phyloP scores from a whole-genome alignment of 176 grass and related monocot species.

The Cenchrus americanus region DNA sequence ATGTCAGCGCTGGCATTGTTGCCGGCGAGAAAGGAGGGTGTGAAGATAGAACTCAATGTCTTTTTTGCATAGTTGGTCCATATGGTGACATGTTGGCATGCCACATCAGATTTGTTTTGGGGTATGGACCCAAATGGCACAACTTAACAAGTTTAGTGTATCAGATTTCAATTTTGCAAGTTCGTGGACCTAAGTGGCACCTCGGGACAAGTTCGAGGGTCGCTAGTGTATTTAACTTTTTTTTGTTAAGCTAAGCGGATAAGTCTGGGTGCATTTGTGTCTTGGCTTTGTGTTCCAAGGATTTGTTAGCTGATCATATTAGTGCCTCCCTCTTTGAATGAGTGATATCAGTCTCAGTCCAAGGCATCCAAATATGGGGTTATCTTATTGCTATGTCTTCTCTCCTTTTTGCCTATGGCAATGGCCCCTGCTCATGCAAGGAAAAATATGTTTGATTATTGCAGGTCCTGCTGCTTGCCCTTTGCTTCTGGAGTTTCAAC shows the following conservation, averaged over 20 bases:
- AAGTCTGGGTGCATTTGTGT: neutral
- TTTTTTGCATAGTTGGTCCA: no score
- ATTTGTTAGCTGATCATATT: neutral
- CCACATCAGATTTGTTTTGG: no score
- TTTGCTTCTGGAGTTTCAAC: conserved; percentile 94
- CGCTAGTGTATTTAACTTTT: no score
- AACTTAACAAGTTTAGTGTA: no score
- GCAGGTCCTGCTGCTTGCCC: conserved; percentile 90
- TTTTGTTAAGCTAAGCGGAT: neutral
- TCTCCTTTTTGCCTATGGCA: conserved; percentile 5
- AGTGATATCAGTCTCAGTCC: neutral
- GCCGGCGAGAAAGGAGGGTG: no score
- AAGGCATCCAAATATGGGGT: neutral
- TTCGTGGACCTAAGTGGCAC: no score
- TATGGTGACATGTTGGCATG: no score
- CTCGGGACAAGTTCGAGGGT: no score
- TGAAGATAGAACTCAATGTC: no score
- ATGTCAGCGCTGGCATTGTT: no score
- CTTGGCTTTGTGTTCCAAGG: neutral
- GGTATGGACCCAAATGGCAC: no score
- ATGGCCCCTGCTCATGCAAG: neutral
- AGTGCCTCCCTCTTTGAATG: neutral
- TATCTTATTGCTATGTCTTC: neutral
- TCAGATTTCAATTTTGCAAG: no score
- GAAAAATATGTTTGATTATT: conserved; percentile 33